Evolutionary conservation across 2,329 filamentous ascomycete genomes (phyloP), one percentile per base, ranked within the genome.

Genomic region (Pestalotiopsis fici): DNA sequence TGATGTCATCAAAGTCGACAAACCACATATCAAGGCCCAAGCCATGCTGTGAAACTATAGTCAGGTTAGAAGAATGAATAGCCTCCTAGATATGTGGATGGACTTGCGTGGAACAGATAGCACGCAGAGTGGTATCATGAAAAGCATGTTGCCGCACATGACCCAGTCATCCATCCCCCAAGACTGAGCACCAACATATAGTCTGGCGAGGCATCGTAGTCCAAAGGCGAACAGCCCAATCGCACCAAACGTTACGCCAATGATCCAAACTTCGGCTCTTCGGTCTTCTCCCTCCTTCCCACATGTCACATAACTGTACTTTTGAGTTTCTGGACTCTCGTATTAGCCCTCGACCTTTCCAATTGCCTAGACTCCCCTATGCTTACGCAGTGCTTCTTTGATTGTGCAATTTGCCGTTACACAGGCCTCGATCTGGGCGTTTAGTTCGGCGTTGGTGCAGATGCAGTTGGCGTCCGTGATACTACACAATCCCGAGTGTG

Each of bases 11-110:
- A 39, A 79, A 78, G 1, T 78, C 73, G 4, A 85, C 73, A 37
- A 76, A 80, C 82, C 83, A 85, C 69, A 84, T 80, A 66, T 85
- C 81, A 28, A 73, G 75, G 9, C 83, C 82, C 4, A 84, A 75
- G 2, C 82, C 83, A 55, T 75, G 67, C 11, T 79, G 66, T 12
- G 78, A 74, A 64, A 84, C 81, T 80, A 25, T 15, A 28, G 2
- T 3, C 63, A 23, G 27, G 15, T 37, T 25, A 65, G 21, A 27
- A 12, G 55, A 61, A 9, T 1, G 12, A 31, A 57, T 55, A 35
- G 25, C 2, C n/a, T 3, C 35, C 12, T 18, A 21, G 18, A 3
- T 15, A 4, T 2, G 21, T 5, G 21, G 3, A 2, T 18, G 35
- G 55, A 68, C 75, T 66, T 69, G 77, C 75, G 66, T 62, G 75